Conservation (phyloP, 2,329 filamentous ascomycete species). For the Fusarium sp. region DNA sequence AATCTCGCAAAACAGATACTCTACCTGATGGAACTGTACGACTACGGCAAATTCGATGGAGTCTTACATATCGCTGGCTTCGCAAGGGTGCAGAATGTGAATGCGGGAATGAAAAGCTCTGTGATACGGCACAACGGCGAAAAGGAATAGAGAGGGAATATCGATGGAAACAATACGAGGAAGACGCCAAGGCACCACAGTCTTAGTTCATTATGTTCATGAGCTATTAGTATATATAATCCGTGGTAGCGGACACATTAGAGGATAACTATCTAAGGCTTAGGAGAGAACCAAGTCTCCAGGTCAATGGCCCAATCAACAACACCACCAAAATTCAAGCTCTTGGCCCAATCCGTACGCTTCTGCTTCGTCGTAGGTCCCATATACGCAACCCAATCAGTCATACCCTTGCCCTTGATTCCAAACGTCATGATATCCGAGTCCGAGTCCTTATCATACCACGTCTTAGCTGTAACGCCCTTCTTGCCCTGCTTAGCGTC, state of each 20-base stretch:
- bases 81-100: constrained; percentile 57
- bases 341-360: constrained; percentile 30
- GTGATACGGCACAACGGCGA: constrained; percentile 60
- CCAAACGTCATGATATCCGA: constrained; percentile 40
- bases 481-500: constrained; percentile 28
- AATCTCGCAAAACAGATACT: constrained; percentile 61
- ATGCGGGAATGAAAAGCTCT: constrained; percentile 59
- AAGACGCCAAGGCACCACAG: constrained; percentile 19
- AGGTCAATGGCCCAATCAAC: constrained; percentile 47
- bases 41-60: constrained; percentile 58
- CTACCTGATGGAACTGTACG: constrained; percentile 57
- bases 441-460: constrained; percentile 36
- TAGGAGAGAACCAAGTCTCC: constrained; percentile 36
- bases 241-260: neutral
- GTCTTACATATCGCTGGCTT: constrained; percentile 65
- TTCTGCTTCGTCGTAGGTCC: constrained; percentile 36
- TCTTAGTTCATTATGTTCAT: constrained; percentile 6
- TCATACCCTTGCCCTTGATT: constrained; percentile 32
- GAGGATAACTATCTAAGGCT: constrained; percentile 17
- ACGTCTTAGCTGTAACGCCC: constrained; percentile 22
- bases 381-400: constrained; percentile 47
- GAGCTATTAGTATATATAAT: constrained; percentile 1
- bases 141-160: constrained; percentile 60
- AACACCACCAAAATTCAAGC: constrained; percentile 44
- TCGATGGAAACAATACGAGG: constrained; percentile 54